Conservation (phyloP, 441 rosid genomes). For the Sinapis alba region DNA sequence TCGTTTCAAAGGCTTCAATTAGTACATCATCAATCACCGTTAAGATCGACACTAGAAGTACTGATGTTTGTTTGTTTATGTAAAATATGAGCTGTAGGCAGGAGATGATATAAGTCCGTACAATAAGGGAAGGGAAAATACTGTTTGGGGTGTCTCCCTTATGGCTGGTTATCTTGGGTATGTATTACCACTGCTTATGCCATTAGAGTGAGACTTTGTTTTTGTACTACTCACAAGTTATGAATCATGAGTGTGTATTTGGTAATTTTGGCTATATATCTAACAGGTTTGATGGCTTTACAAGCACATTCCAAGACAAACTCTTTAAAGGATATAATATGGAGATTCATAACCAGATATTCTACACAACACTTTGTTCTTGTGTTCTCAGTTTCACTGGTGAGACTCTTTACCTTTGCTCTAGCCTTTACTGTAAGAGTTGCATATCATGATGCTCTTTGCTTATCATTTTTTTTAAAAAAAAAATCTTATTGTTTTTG, state of each 20-base stretch:
- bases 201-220: neutral
- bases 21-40: no score
- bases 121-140: slow-evolving; percentile 88
- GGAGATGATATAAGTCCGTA: slow-evolving; percentile 83
- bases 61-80: slow-evolving; percentile 20
- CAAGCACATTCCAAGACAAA: slow-evolving; percentile 98
- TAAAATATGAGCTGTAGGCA: slow-evolving; percentile 47
- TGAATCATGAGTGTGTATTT: slow-evolving; percentile 7
- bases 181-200: slow-evolving; percentile 9
- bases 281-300: slow-evolving; percentile 93
- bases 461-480: slow-evolving; percentile 27
- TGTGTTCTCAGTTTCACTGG: slow-evolving; percentile 88
- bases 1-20: no score
- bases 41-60: no score
- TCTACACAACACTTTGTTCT: slow-evolving; percentile 90
- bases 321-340: slow-evolving; percentile 91
- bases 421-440: slow-evolving; percentile 2
- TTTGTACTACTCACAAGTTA: no score
- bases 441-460: neutral
- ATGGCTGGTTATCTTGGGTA: slow-evolving; percentile 99
- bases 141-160: slow-evolving; percentile 90
- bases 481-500: slow-evolving; percentile 28
- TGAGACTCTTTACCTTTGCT: slow-evolving; percentile 35
- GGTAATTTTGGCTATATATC: neutral
- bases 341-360: slow-evolving; percentile 98